These are phyloP conservation scores for Danielozyma ontarioensis DNA, from an alignment of 805 yeast genomes.

Conservation along the genomic window DNA sequence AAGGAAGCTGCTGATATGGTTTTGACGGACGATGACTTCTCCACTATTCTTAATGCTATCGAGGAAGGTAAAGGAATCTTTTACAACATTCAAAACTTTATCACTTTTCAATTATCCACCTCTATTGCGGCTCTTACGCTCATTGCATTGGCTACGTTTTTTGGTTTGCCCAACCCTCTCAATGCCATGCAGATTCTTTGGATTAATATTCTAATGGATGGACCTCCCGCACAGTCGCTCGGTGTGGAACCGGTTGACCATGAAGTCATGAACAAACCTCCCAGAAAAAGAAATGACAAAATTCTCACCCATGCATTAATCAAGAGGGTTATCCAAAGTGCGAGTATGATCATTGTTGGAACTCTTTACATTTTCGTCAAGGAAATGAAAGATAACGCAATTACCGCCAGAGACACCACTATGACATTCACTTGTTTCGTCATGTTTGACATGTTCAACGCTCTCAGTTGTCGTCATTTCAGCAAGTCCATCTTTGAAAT, in stretches of 20 bases:
- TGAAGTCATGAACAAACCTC: constrained; percentile 95
- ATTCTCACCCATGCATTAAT: constrained; percentile 70
- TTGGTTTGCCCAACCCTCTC: constrained; percentile 87
- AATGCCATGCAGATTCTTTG: constrained; percentile 98
- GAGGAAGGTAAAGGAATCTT: constrained; percentile 98
- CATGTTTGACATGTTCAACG: constrained; percentile 94
- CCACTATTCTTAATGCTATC: constrained; percentile 88
- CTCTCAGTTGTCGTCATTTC: constrained; percentile 86
- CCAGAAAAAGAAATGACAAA: constrained; percentile 81
- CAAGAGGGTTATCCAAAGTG: constrained; percentile 70
- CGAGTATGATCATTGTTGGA: constrained; percentile 72
- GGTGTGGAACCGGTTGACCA: constrained; percentile 98
- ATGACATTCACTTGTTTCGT: constrained; percentile 99
- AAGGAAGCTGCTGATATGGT: constrained; percentile 99
- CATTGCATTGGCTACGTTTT: constrained; percentile 80
- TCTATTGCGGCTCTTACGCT: constrained; percentile 91
- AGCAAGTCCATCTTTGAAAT: constrained; percentile 77
- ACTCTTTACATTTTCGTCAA: constrained; percentile 80
- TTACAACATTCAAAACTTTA: constrained; percentile 88
- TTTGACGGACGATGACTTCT: constrained; percentile 92
- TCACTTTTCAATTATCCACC: constrained; percentile 93
- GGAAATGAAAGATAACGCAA: constrained; percentile 79
- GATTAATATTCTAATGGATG: constrained; percentile 98
- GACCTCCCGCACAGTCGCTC: constrained; percentile 96
- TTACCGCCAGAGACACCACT: constrained; percentile 94